phyloP scores from a whole-genome alignment of 805 yeast genomes.

The Monosporozyma unispora region DNA sequence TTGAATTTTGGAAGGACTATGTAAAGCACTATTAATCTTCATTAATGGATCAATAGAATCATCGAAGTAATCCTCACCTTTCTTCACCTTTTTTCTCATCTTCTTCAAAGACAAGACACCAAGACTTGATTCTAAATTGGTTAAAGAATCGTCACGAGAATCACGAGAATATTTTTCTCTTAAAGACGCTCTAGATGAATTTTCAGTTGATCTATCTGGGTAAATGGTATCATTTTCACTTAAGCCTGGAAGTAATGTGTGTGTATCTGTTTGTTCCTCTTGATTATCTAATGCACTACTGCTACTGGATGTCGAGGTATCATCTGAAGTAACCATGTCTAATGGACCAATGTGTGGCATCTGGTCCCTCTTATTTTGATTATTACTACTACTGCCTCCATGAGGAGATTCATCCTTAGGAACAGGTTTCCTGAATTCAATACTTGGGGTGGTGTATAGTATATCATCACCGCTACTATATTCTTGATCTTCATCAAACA shows the following conservation, averaged over 20 bases:
- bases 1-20: slow-evolving; percentile 6
- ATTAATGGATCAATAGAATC: slow-evolving; percentile 28
- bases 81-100: slow-evolving; percentile 19
- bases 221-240: background rate
- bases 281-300: background rate
- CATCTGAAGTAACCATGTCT: background rate
- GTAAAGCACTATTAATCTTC: slow-evolving; percentile 6
- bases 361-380: background rate
- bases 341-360: background rate
- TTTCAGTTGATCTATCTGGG: background rate
- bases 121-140: slow-evolving; percentile 19
- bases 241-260: background rate
- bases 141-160: slow-evolving; percentile 11
- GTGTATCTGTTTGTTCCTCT: background rate
- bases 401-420: background rate
- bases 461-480: background rate
- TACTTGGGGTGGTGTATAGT: background rate
- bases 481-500: background rate
- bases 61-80: slow-evolving; percentile 16
- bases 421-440: background rate
- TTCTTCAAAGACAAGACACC: slow-evolving; percentile 25
- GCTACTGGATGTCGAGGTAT: slow-evolving; percentile 6
- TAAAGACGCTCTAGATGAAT: background rate
- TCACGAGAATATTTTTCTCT: slow-evolving; percentile 7
- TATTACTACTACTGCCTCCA: background rate